phyloP scores from a whole-genome alignment of 2,329 filamentous ascomycete genomes.

The Cercospora sesami region DNA sequence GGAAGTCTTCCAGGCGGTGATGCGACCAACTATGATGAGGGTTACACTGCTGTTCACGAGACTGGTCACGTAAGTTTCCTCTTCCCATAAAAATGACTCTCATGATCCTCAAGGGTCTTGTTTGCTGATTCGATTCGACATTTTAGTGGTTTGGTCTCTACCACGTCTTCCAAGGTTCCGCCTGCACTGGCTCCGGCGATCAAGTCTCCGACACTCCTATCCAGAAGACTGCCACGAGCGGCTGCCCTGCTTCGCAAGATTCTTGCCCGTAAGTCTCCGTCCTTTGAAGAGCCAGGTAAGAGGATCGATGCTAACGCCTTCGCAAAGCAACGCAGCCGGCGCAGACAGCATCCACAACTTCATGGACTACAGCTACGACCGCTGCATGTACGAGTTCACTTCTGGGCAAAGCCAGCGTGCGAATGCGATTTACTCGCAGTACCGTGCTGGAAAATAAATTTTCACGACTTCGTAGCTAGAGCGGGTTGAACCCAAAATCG shows the following conservation, averaged over 20 bases:
- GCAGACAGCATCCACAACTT: slow-evolving; percentile 56
- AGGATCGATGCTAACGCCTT: neutral
- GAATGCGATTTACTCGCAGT: slow-evolving; percentile 25
- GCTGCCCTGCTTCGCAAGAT: slow-evolving; percentile 52
- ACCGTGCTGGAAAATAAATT: slow-evolving; percentile 25
- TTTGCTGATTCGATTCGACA: too few species aligned
- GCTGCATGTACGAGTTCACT: slow-evolving; percentile 28
- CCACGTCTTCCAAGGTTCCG: slow-evolving; percentile 47
- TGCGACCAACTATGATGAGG: slow-evolving; percentile 48
- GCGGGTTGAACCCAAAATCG: neutral
- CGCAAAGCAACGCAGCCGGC: slow-evolving; percentile 36
- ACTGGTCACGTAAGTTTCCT: slow-evolving; percentile 44
- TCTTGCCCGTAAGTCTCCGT: slow-evolving; percentile 44
- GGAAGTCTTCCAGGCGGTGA: slow-evolving; percentile 54
- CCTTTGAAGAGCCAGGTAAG: too few species aligned
- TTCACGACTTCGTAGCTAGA: neutral
- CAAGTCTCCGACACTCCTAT: slow-evolving; percentile 46
- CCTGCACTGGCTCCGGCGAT: slow-evolving; percentile 46
- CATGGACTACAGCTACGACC: slow-evolving; percentile 46
- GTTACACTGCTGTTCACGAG: slow-evolving; percentile 48
- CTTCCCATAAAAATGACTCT: too few species aligned
- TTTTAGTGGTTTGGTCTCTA: slow-evolving; percentile 44
- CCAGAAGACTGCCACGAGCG: slow-evolving; percentile 46
- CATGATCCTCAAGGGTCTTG: too few species aligned
- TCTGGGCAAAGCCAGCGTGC: slow-evolving; percentile 26